Percentiles rank a stretch among this genome's conserved stretches.
These are phyloP conservation scores for Lactifluus subvellereus DNA, from an alignment of 768 basidiomycete species.

Conservation along the genomic window DNA sequence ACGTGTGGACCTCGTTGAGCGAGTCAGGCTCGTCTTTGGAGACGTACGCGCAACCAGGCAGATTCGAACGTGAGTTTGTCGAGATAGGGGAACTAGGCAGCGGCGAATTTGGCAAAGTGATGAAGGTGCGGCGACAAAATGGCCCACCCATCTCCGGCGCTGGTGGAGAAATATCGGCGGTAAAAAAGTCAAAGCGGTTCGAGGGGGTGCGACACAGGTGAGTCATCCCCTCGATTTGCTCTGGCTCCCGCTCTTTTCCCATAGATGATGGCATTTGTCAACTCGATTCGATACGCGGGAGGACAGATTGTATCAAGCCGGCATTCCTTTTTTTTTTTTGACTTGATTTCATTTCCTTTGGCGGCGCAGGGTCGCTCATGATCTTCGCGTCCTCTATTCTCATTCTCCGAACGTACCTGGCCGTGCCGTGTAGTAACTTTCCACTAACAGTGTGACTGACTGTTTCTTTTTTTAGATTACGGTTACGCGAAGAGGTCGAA, in stretches of 20 bases:
- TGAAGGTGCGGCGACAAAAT: conserved; percentile 71
- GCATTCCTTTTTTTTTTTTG: background rate
- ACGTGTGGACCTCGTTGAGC: background rate
- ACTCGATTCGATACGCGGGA: background rate
- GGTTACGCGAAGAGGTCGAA: conserved; percentile 92
- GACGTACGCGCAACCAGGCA: conserved; percentile 49
- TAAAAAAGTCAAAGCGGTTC: conserved; percentile 92
- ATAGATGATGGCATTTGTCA: background rate
- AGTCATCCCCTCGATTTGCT: conserved; percentile 28
- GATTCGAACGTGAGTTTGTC: conserved; percentile 76
- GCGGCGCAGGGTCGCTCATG: background rate
- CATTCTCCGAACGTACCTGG: background rate
- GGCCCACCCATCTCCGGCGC: conserved; percentile 29
- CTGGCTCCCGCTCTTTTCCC: background rate
- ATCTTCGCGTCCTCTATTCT: background rate
- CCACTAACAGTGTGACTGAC: background rate
- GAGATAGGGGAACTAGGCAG: conserved; percentile 79
- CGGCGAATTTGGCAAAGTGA: conserved; percentile 91
- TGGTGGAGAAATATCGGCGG: conserved; percentile 54
- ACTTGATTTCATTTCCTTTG: background rate
- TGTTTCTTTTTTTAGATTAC: conserved; percentile 43
- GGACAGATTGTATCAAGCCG: background rate
- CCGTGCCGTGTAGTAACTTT: conserved; percentile 2
- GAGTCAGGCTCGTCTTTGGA: background rate
- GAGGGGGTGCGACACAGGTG: conserved; percentile 89